Conservation (phyloP, 345 rosid genomes). For the Eutrema heterophyllum region DNA sequence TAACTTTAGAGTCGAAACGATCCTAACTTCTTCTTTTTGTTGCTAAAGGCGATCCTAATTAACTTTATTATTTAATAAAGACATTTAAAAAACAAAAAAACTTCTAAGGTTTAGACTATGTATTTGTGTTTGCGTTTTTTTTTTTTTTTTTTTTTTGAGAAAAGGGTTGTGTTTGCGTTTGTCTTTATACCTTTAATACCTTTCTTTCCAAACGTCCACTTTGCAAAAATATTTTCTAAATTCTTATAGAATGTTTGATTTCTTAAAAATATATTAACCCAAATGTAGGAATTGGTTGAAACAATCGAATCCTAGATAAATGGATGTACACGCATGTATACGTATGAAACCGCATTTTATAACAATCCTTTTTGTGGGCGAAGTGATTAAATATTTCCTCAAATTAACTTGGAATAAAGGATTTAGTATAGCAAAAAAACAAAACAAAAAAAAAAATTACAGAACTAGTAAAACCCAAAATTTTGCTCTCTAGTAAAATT, state of each 20-base stretch:
- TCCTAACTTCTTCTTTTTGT: no score
- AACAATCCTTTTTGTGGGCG: background rate
- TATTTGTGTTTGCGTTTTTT: no score
- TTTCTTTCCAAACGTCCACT: background rate
- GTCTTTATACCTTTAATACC: background rate
- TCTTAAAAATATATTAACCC: background rate
- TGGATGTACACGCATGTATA: background rate
- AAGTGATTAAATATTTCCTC: background rate
- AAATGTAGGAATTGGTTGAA: background rate
- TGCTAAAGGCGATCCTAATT: background rate
- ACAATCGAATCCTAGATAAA: background rate
- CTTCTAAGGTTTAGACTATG: background rate
- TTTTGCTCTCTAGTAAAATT: constrained; percentile 32
- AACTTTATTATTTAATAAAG: background rate
- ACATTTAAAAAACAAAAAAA: no score
- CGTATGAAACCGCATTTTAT: background rate
- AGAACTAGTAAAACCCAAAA: constrained; percentile 15
- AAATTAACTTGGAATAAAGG: background rate
- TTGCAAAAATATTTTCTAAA: background rate
- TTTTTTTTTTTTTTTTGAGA: no score
- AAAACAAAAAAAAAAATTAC: background rate
- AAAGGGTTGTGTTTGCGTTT: background rate
- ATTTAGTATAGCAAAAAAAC: constrained; percentile 1
- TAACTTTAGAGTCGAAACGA: background rate
- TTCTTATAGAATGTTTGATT: background rate